phyloP scores from a whole-genome alignment of 257 asterid genomes.

The Gentiana straminea region DNA sequence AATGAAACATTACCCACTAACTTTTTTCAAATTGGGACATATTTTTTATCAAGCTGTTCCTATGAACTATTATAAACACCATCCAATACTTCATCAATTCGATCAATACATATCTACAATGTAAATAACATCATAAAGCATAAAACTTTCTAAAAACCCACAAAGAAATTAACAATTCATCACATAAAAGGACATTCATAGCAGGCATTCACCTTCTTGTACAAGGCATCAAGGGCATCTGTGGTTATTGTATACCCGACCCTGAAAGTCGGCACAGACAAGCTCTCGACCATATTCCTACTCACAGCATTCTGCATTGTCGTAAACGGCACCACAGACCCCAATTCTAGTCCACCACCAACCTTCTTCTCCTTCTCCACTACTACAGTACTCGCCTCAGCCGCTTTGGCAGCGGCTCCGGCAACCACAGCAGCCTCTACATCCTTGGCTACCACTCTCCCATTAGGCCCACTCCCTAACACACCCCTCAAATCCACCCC shows the following conservation, averaged over 20 bases:
- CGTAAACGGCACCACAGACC: conserved; percentile 69
- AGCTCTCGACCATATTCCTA: conserved; percentile 90
- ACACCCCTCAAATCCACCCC: conserved; percentile 68
- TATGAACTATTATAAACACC: too few relatives aligned
- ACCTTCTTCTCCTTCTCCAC: conserved; percentile 6
- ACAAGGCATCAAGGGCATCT: conserved; percentile 85
- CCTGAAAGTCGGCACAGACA: conserved; percentile 87
- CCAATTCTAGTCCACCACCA: conserved; percentile 35
- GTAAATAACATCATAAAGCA: too few relatives aligned
- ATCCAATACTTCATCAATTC: too few relatives aligned
- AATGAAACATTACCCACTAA: too few relatives aligned
- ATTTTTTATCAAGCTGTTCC: too few relatives aligned
- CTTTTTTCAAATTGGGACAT: too few relatives aligned
- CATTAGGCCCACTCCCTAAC: conserved; percentile 79
- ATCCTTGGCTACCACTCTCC: conserved; percentile 92
- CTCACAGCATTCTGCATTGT: conserved; percentile 94
- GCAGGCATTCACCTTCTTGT: conserved; percentile 64
- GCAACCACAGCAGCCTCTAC: conserved; percentile 61
- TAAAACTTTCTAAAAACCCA: too few relatives aligned
- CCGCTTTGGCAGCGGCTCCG: conserved; percentile 17
- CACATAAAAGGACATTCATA: too few relatives aligned
- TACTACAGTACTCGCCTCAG: conserved; percentile 23
- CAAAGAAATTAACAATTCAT: too few relatives aligned
- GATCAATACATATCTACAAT: too few relatives aligned
- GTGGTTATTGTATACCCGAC: conserved; percentile 90